Evolutionary conservation across 78 protist genomes (phyloP).

Genomic region (Emiliania huxleyi): DNA sequence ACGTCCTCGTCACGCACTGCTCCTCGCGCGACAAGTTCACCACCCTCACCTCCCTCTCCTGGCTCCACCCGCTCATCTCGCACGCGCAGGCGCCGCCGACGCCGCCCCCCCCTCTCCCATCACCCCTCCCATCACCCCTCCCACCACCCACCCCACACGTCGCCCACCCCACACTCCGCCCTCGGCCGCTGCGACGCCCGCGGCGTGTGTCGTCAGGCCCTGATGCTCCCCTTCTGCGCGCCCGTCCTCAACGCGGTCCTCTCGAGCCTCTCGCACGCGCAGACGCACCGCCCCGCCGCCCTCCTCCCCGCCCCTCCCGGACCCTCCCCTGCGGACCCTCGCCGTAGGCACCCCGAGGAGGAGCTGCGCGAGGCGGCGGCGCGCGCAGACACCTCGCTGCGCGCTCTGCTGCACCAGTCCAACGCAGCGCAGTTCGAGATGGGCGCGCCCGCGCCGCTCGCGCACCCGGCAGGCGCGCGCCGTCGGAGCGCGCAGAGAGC

Average conservation of each 20-base stretch:
- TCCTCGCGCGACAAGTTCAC: not conserved
- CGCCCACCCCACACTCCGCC: too few relatives aligned
- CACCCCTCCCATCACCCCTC: too few relatives aligned
- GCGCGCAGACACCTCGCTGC: not conserved
- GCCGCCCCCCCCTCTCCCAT: too few relatives aligned
- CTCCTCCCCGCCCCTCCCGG: not conserved
- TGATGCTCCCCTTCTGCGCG: constrained; percentile 34
- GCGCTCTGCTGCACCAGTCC: not conserved
- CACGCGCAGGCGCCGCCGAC: not conserved
- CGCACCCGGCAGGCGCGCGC: too few relatives aligned
- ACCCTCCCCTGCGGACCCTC: not conserved
- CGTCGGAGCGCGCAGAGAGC: too few relatives aligned
- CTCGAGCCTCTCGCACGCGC: not conserved
- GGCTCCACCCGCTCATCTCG: constrained; percentile 5
- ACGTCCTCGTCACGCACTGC: constrained; percentile 34
- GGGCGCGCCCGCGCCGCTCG: too few relatives aligned
- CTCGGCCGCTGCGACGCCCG: too few relatives aligned
- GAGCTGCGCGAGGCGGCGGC: not conserved
- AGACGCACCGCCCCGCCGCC: not conserved
- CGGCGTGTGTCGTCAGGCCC: too few relatives aligned
- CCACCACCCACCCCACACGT: too few relatives aligned
- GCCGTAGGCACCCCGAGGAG: not conserved
- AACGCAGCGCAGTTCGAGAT: not conserved
- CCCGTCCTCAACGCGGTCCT: not conserved
- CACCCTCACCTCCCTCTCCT: not conserved